Base-by-base conservation (phyloP, 768 basidiomycete species). In the Pleurotus pulmonarius region DNA sequence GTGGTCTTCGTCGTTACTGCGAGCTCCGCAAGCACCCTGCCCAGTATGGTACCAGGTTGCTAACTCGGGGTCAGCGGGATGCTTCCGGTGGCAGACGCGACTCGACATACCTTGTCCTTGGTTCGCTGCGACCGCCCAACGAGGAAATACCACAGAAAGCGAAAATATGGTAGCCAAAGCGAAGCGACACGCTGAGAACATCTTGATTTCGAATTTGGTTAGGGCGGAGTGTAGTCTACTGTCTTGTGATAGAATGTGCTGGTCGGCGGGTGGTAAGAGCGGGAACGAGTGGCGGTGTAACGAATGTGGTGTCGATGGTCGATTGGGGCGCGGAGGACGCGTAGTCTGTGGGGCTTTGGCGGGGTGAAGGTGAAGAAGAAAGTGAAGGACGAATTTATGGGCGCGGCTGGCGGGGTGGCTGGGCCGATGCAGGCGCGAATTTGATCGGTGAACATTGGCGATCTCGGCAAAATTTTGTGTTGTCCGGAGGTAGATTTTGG, bases 31-130 rank as follows among this genome's bases (percentile, higher is more conserved):
- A 13, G 58, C 57, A 13, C 66, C 64, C 6, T 64, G 60, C 25
- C 66, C 66, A 7, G 52, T 57, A 26, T 61, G 48, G 46, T 58
- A 65, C 63, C 63, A 65, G 4, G 64, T 64, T 22, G 59, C 64
- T 63, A 16, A 37, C 29, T 11, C 9, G 29, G 8, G 29, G 29
- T 34, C 29, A 34, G 29, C 29, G 9, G 29, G 29, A 4, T 34
- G 29, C 29, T 11, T 34, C 11, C 9, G 29, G 29, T 11, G 8
- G 29, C 29, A 9, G 4, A 2, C 8, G 29, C 11, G 29, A 34
- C 9, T 9, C 9, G 8, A 34, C 29, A 11, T 34, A 34, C 29
- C 29, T 34, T 34, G 29, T 34, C 29, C 29, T 34, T 34, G 29
- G 29, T 34, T 34, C 29, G 29, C 29, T 34, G 41, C 41, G 15